Evolutionary conservation across 2,329 filamentous ascomycete species (phyloP).

Genomic region (Metarhizium anisopliae): DNA sequence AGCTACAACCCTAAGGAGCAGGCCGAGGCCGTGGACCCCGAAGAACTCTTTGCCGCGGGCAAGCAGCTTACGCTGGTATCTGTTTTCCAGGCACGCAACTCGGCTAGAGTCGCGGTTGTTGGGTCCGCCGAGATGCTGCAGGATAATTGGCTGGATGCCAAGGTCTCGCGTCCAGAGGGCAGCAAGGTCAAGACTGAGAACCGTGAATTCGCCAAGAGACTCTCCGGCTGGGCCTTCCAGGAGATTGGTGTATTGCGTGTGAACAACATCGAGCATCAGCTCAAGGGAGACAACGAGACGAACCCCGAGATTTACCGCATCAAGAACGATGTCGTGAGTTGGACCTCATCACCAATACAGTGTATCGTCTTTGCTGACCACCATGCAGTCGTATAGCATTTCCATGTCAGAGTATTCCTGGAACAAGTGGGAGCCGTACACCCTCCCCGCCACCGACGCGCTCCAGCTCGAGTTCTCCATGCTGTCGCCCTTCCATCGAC

Average conservation of each 20-base stretch:
- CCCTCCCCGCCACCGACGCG: constrained; percentile 57
- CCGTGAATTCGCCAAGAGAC: constrained; percentile 71
- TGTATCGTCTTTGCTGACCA: not conserved
- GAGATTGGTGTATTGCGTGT: constrained; percentile 85
- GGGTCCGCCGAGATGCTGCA: constrained; percentile 81
- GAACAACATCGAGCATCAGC: constrained; percentile 71
- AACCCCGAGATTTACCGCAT: constrained; percentile 90
- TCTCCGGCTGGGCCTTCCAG: constrained; percentile 95
- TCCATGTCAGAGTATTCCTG: constrained; percentile 78
- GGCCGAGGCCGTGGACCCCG: constrained; percentile 47
- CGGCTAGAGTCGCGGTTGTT: constrained; percentile 76
- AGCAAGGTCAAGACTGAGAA: constrained; percentile 61
- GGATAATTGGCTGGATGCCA: constrained; percentile 80
- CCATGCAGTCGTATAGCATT: constrained; percentile 66
- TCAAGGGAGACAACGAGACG: constrained; percentile 44
- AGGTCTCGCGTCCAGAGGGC: constrained; percentile 53
- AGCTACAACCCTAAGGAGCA: constrained; percentile 92
- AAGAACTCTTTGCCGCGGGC: constrained; percentile 80
- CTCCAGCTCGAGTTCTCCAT: constrained; percentile 97
- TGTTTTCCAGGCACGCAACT: constrained; percentile 84
- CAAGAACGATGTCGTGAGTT: constrained; percentile 93
- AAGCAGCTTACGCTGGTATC: constrained; percentile 79
- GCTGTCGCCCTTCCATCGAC: constrained; percentile 93
- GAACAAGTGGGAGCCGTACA: constrained; percentile 68
- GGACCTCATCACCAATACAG: not conserved